Conservation (phyloP, 495 filamentous ascomycete species). For the Collariella sp. region DNA sequence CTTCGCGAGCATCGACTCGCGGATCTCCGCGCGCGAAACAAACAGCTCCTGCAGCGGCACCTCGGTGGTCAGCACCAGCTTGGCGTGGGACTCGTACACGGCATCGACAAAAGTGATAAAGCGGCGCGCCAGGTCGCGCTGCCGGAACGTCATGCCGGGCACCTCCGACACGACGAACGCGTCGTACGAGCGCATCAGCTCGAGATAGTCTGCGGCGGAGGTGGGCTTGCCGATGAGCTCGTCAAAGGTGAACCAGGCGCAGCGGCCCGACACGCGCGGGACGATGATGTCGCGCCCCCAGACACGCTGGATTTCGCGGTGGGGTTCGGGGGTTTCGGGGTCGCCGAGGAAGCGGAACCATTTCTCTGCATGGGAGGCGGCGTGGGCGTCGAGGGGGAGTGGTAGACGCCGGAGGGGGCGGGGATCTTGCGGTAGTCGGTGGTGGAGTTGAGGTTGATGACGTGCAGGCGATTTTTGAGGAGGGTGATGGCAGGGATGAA, state of each 20-base stretch:
- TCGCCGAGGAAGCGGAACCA: conserved; percentile 95
- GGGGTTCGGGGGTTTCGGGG: conserved; percentile 65
- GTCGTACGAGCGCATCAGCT: conserved; percentile 83
- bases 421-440: conserved; percentile 98
- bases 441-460: conserved; percentile 88
- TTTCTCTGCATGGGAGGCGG: conserved; percentile 72
- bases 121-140: conserved; percentile 80
- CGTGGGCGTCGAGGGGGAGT: conserved; percentile 70
- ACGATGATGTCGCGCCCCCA: conserved; percentile 90
- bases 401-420: conserved; percentile 92
- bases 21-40: conserved; percentile 70
- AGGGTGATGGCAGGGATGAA: conserved; percentile 95
- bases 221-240: conserved; percentile 82
- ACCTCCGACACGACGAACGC: conserved; percentile 87
- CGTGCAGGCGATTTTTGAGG: conserved; percentile 68
- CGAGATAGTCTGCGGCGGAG: conserved; percentile 89
- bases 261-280: conserved; percentile 75
- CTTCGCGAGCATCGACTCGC: conserved; percentile 35
- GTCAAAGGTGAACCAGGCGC: conserved; percentile 81
- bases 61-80: conserved; percentile 83
- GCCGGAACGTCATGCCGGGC: conserved; percentile 77
- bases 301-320: conserved; percentile 67
- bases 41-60: conserved; percentile 81
- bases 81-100: conserved; percentile 80
- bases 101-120: conserved; percentile 98